phyloP scores from a whole-genome alignment of 1,284 basidiomycete species.

The Leccinum fallax region DNA sequence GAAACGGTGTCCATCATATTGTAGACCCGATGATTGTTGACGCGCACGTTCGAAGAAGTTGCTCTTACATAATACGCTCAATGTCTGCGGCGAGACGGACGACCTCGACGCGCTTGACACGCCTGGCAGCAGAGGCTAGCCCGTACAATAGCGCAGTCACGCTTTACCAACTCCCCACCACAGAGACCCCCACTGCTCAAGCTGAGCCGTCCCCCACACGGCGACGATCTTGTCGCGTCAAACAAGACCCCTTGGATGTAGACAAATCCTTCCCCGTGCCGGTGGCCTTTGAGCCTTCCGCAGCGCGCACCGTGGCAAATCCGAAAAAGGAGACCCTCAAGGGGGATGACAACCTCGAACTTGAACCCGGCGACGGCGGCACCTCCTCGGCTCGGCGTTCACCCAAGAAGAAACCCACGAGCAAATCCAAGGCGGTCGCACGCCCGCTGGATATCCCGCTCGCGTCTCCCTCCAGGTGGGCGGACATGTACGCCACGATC shows the following conservation, averaged over 20 bases:
- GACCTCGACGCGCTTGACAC: conserved; percentile 16
- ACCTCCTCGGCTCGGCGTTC: neutral
- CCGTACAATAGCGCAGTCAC: conserved; percentile 47
- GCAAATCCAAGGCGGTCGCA: conserved; percentile 46
- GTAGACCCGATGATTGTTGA: too few species aligned
- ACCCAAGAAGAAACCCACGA: conserved; percentile 5
- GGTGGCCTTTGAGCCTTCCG: neutral
- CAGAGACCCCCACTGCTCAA: too few species aligned
- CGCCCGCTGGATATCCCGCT: conserved; percentile 68
- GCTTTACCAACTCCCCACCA: conserved; percentile 31
- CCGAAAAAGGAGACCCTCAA: neutral
- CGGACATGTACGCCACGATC: conserved; percentile 74
- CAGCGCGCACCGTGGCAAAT: neutral
- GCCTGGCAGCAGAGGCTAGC: conserved; percentile 43
- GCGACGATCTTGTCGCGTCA: conserved; percentile 37
- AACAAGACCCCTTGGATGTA: conserved; percentile 34
- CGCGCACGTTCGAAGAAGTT: too few species aligned
- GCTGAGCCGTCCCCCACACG: conserved; percentile 10
- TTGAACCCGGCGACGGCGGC: neutral
- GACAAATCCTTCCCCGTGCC: conserved; percentile 13
- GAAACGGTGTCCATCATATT: too few species aligned
- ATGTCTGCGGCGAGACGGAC: conserved; percentile 25
- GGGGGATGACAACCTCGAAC: neutral
- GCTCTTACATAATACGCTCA: too few species aligned
- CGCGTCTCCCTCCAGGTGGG: conserved; percentile 74